Percentiles rank a stretch among this genome's conserved stretches.
Conservation (phyloP, 2,329 filamentous ascomycete genomes). For the Venturia aucupariae region DNA sequence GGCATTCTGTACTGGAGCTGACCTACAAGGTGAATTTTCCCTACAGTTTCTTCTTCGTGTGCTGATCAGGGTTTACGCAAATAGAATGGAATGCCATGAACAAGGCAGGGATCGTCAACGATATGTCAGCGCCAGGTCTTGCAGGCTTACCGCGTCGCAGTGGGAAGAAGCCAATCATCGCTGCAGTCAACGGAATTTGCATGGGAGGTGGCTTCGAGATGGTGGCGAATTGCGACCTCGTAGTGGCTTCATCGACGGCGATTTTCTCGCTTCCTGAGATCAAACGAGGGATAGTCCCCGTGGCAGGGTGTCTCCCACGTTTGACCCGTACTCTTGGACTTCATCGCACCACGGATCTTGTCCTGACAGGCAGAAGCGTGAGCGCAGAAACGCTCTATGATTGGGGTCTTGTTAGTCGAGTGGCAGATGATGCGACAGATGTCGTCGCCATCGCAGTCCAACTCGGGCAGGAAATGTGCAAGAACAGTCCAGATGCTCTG, state of each 20-base stretch:
- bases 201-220: conserved; percentile 43
- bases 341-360: conserved; percentile 34
- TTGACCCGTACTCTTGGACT: conserved; percentile 33
- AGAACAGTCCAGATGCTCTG: conserved; percentile 19
- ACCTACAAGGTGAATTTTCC: conserved; percentile 16
- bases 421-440: conserved; percentile 13
- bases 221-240: conserved; percentile 39
- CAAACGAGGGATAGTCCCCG: conserved; percentile 37
- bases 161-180: conserved; percentile 47
- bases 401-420: conserved; percentile 16
- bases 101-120: conserved; percentile 19
- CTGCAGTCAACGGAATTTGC: conserved; percentile 42
- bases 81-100: conserved; percentile 23
- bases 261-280: conserved; percentile 39
- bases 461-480: conserved; percentile 18
- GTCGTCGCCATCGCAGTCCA: conserved; percentile 16
- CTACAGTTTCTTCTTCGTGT: neutral
- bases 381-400: conserved; percentile 21
- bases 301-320: conserved; percentile 37
- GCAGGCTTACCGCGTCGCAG: conserved; percentile 41
- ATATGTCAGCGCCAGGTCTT: conserved; percentile 33
- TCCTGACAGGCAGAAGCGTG: conserved; percentile 31
- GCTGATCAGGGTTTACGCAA: neutral
- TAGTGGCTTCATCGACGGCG: conserved; percentile 36
- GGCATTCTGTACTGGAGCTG: conserved; percentile 19